A percentile compares a stretch with the other conserved stretches of the same genome.
Evolutionary conservation across 345 rosid genomes (phyloP).

Genomic region (thale cress (Arabidopsis thaliana)): TAIR10.1 NC_003075.7:2478501-2479000

Average conservation of each 20-base stretch:
- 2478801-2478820: conserved; percentile 59
- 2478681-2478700: conserved; percentile 88
- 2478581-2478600: conserved; percentile 26
- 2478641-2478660: conserved; percentile 99
- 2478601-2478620: conserved; percentile 20
- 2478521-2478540: conserved; percentile 91
- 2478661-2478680: conserved; percentile 93
- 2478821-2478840: conserved; percentile 98
- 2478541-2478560: background rate
- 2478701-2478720: conserved; percentile 85
- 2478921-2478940: conserved; percentile 81
- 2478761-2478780: background rate
- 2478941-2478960: conserved; percentile 76
- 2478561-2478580: background rate
- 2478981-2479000: conserved; percentile 83
- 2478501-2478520: conserved; percentile 89
- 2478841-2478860: conserved; percentile 87
- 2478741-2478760: background rate
- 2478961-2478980: conserved; percentile 50
- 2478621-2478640: conserved; percentile 93
- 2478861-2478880: conserved; percentile 83
- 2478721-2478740: conserved; percentile 77
- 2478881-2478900: conserved; percentile 76
- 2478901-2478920: conserved; percentile 88
- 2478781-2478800: background rate